Percentiles rank a stretch among this genome's conserved stretches.
Conservation (phyloP, 2,329 filamentous ascomycete species). For the Aspergillus tanneri region DNA sequence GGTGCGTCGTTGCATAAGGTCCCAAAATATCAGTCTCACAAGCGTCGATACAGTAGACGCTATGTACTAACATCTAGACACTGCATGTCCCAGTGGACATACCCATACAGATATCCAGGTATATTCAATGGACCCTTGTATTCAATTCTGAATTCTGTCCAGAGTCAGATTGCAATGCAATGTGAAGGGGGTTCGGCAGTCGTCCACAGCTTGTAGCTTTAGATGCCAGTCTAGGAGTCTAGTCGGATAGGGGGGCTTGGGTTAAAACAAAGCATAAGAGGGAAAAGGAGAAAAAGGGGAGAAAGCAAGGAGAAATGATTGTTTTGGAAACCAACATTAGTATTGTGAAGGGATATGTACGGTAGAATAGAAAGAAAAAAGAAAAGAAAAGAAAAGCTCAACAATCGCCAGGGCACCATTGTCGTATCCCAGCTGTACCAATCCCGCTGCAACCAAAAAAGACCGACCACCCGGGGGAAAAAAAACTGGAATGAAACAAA, state of each 20-base stretch:
- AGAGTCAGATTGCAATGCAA: too few relatives aligned
- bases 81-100: too few relatives aligned
- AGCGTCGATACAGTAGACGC: too few relatives aligned
- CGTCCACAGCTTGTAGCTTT: background rate
- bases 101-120: too few relatives aligned
- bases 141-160: too few relatives aligned
- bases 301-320: too few relatives aligned
- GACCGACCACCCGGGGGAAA: background rate
- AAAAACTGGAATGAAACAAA: background rate
- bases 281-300: too few relatives aligned
- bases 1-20: background rate
- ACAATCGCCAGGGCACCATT: slow-evolving; percentile 23
- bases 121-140: too few relatives aligned
- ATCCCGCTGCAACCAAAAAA: slow-evolving; percentile 17
- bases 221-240: background rate
- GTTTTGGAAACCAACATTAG: background rate
- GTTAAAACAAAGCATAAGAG: too few relatives aligned
- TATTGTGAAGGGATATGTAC: background rate
- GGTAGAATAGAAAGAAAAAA: slow-evolving; percentile 19
- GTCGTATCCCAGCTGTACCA: slow-evolving; percentile 15
- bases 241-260: background rate
- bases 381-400: slow-evolving; percentile 4
- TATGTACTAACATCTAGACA: too few relatives aligned
- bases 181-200: too few relatives aligned
- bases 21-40: too few relatives aligned